Evolutionary conservation across 2,329 filamentous ascomycete species (phyloP), one percentile per base, ranked within the genome.

Genomic region (Herpotrichia juniperi): DNA sequence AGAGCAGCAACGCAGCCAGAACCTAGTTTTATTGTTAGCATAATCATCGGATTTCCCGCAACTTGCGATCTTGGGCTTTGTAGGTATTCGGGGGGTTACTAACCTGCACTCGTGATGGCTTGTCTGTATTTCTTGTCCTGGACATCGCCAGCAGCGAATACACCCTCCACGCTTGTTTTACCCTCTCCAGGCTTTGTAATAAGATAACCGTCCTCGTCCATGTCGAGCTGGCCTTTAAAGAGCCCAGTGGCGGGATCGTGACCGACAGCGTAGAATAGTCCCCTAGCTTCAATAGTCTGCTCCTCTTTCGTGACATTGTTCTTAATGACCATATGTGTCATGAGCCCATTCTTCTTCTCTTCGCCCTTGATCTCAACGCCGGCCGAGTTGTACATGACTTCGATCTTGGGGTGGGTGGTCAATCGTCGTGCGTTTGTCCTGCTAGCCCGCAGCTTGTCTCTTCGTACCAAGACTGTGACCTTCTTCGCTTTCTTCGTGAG

Each of bases 71-170:
- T 40, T 28, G 50, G 43, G 21, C 31, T 14, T 9, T 25, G 19
- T 43, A 34, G 35, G 35, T 24, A 21, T 7, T n/a, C 24, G 22
- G 42, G 16, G 4, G 5, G 17, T 28, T 17, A 84, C 87, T 72
- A 81, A 92, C 91, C 93, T 65, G 94, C 94, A 78, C 93, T 97
- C 59, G 94, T 99, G 62, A 99, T 96, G 42, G 94, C 94, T 80
- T 99, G 94, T 73, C 94, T 86, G 76, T 99, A 99, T 72, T 88
- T 87, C 87, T 97, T 99, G 75, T 99, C 96, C 81, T 99, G 94
- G 9, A 99, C 96, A 73, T 99, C 94, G 59, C 94, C 94, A 9
- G 93, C 94, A 31, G 94, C 94, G 72, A 97, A 99, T 17, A 99
- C 91, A 74, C 94, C 94, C 71, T 91, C 86, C 5, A 97, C 77